Base-by-base conservation (phyloP, 805 yeast species). In the Starmera quercuum region DNA sequence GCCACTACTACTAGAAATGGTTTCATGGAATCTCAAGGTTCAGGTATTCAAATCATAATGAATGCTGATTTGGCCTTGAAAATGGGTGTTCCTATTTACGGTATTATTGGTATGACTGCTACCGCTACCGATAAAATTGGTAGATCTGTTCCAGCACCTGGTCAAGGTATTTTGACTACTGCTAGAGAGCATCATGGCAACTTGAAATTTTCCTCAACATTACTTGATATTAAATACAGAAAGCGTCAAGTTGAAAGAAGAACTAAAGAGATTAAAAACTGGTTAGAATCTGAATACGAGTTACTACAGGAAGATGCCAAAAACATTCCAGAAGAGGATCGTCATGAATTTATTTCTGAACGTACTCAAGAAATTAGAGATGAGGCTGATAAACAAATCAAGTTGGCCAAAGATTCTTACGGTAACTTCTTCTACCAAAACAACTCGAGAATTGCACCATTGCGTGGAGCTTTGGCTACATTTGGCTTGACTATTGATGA, bases 61-160 rank as follows among this genome's bases (percentile, higher is more conserved):
- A 75, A 78, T 46, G 98, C 97, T 35, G 86, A 82, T 47, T 69
- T 92, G 46, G 99, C 99, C 25, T 53, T 92, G 47, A 77, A 82
- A 58, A 92, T 92, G 99, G 99, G 99, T 70, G 97, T 94, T 50
- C 99, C 99, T 59, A 85, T 92, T 53, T 85, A 94, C 53, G 98
- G 96, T 64, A 78, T 92, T 42, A 72, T 88, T 50, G 98, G 95
- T 35, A 66, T 88, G 74, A 74, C 96, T 37, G 90, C 96, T 36
- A 94, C 97, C 54, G 98, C 98, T 34, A 76, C 95, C 40, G 99
- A 92, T 64, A 94, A 88, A 78, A 90, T 90, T 60, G 97, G 97
- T 58, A 83, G 97, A 68, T 88, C 97, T 32, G 90, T 92, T 47
- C 99, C 99, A 46, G 98, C 98, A 57, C 99, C 99, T 66, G 99